Evolutionary conservation across 495 filamentous ascomycete genomes (phyloP).

Genomic region (Paragyromitra xinjiangensis): DNA sequence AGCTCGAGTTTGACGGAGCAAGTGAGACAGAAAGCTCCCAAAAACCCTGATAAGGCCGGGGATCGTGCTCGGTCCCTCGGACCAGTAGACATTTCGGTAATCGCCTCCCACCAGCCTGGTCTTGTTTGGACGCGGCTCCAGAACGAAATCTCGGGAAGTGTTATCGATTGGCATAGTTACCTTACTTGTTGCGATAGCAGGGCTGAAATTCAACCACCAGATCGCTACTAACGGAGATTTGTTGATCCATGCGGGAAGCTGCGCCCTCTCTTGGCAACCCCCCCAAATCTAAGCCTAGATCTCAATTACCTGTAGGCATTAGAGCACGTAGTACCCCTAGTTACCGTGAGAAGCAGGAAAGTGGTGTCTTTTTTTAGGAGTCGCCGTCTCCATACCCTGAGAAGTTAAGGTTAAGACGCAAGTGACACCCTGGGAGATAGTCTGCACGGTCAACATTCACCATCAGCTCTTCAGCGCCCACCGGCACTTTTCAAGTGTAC

Average conservation of each 20-base stretch:
- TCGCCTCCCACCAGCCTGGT: constrained; percentile 29
- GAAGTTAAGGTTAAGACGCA: constrained; percentile 37
- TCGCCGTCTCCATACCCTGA: constrained; percentile 10
- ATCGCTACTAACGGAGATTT: constrained; percentile 27
- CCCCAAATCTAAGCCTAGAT: not conserved
- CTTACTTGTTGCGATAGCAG: constrained; percentile 23
- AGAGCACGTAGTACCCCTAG: constrained; percentile 7
- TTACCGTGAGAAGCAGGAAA: constrained; percentile 1
- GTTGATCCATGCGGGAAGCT: constrained; percentile 26
- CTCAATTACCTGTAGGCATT: constrained; percentile 14
- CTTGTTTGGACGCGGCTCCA: constrained; percentile 18
- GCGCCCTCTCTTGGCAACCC: constrained; percentile 25
- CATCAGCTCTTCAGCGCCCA: not conserved
- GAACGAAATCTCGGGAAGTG: constrained; percentile 23
- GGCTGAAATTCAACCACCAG: constrained; percentile 26
- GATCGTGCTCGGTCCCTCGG: constrained; percentile 43
- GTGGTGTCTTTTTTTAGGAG: not conserved
- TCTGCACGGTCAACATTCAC: constrained; percentile 14
- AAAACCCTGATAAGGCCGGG: constrained; percentile 30
- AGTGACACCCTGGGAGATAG: not conserved
- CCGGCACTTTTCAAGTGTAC: constrained; percentile 11
- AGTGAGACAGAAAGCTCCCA: constrained; percentile 32
- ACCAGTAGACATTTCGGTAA: constrained; percentile 38
- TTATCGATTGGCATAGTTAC: constrained; percentile 42
- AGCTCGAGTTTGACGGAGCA: constrained; percentile 31